Evolutionary conservation across 192 early-diverging fungal species (phyloP).

Genomic region (Entomortierella beljakovae): DNA sequence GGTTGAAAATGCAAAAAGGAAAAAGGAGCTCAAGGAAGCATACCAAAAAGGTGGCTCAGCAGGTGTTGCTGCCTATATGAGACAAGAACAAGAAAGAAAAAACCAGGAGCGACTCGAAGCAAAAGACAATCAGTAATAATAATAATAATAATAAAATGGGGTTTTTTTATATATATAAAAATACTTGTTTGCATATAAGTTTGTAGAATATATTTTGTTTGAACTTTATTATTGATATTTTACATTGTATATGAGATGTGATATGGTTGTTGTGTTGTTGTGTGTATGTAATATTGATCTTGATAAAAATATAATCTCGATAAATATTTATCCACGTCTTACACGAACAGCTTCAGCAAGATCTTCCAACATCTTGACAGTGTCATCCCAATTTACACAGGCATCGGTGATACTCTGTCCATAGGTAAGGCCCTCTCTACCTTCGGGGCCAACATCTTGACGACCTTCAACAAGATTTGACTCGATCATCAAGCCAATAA

Average conservation of each 20-base stretch:
- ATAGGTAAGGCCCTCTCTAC: slow-evolving; percentile 77
- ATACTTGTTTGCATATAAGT: too few relatives aligned
- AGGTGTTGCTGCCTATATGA: slow-evolving; percentile 47
- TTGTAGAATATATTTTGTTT: too few relatives aligned
- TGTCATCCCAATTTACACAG: slow-evolving; percentile 89
- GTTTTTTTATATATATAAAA: too few relatives aligned
- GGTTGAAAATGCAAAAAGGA: slow-evolving; percentile 51
- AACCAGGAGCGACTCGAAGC: slow-evolving; percentile 10
- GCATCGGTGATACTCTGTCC: slow-evolving; percentile 96
- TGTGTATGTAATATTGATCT: too few relatives aligned
- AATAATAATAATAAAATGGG: neutral
- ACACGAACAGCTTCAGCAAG: slow-evolving; percentile 82
- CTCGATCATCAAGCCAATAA: slow-evolving; percentile 96
- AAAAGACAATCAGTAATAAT: neutral
- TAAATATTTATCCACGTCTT: slow-evolving; percentile 58
- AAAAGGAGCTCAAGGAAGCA: slow-evolving; percentile 52
- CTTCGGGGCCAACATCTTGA: slow-evolving; percentile 84
- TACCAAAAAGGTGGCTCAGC: slow-evolving; percentile 32
- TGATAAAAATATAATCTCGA: neutral
- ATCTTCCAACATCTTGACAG: slow-evolving; percentile 78
- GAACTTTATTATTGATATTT: too few relatives aligned
- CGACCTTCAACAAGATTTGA: slow-evolving; percentile 88
- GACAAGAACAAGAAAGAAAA: slow-evolving; percentile 31
- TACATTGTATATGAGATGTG: too few relatives aligned
- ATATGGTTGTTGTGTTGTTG: neutral